Evolutionary conservation across 805 yeast genomes (phyloP).

Genomic region (Schwanniomyces occidentalis): DNA sequence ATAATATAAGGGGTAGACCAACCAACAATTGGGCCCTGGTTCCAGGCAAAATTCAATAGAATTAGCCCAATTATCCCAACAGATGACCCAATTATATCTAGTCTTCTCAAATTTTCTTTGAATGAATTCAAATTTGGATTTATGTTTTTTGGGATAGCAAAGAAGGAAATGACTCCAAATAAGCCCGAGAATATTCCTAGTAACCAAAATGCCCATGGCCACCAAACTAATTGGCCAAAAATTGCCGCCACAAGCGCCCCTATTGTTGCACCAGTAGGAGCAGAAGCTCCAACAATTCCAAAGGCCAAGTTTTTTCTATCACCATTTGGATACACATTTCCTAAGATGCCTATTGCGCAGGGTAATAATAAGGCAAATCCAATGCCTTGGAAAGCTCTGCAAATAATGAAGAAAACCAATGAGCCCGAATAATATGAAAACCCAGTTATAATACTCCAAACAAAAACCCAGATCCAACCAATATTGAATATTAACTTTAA

Average conservation of each 20-base stretch:
- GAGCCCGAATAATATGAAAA: slow-evolving; percentile 51
- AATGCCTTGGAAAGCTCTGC: slow-evolving; percentile 65
- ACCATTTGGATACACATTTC: slow-evolving; percentile 43
- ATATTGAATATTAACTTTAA: slow-evolving; percentile 50
- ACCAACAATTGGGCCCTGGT: slow-evolving; percentile 73
- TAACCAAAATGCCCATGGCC: slow-evolving; percentile 64
- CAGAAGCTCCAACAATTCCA: slow-evolving; percentile 58
- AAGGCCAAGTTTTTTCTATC: slow-evolving; percentile 54
- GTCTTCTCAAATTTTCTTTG: slow-evolving; percentile 9
- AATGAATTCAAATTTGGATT: slow-evolving; percentile 9
- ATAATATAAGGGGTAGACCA: slow-evolving; percentile 64
- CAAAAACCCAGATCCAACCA: slow-evolving; percentile 55
- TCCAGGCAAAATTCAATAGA: slow-evolving; percentile 67
- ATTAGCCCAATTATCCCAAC: slow-evolving; percentile 62
- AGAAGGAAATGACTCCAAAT: slow-evolving; percentile 30
- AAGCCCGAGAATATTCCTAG: slow-evolving; percentile 39
- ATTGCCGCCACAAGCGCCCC: slow-evolving; percentile 56
- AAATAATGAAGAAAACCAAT: slow-evolving; percentile 49
- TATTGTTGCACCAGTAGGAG: slow-evolving; percentile 60
- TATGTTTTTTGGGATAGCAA: slow-evolving; percentile 37
- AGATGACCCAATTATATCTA: slow-evolving; percentile 33
- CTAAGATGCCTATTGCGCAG: slow-evolving; percentile 58
- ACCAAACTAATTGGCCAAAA: slow-evolving; percentile 46
- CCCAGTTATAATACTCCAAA: slow-evolving; percentile 66
- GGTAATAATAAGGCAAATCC: slow-evolving; percentile 64